Evolutionary conservation across 192 early-diverging fungal species (phyloP).

Genomic region (Linnemannia elongata): DNA sequence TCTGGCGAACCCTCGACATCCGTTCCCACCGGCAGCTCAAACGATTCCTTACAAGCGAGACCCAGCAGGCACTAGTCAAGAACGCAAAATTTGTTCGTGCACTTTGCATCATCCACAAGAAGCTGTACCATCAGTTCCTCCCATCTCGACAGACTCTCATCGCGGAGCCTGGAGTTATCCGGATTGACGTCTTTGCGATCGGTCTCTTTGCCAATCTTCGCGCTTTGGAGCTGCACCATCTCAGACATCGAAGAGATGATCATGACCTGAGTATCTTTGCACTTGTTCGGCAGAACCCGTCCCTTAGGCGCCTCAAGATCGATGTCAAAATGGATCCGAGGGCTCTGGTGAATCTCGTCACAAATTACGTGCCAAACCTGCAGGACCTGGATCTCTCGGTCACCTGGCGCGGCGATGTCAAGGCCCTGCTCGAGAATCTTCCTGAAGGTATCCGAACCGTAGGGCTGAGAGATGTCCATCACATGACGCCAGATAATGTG

Average conservation of each 20-base stretch:
- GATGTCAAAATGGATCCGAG: background rate
- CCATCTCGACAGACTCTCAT: background rate
- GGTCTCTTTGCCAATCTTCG: background rate
- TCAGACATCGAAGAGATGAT: too few species aligned
- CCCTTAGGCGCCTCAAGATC: background rate
- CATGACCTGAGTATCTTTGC: background rate
- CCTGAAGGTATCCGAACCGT: background rate
- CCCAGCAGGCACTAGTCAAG: background rate
- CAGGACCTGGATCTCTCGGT: background rate
- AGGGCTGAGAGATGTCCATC: background rate
- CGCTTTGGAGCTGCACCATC: background rate
- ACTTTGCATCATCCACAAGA: background rate
- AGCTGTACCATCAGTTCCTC: background rate
- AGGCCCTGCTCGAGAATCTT: slow-evolving; percentile 1
- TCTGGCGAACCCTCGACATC: slow-evolving; percentile 4
- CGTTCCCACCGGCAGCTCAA: too few species aligned
- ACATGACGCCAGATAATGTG: background rate
- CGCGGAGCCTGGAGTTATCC: background rate
- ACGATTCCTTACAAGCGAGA: background rate
- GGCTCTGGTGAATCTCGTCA: background rate
- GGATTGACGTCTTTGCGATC: background rate
- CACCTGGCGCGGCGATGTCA: slow-evolving; percentile 1
- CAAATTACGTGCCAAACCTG: background rate
- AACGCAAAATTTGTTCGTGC: too few species aligned
- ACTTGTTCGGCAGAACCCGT: slow-evolving; percentile 3